Conservation (phyloP, 371 early-diverging fungal species). For the Parasitella parasitica region DNA sequence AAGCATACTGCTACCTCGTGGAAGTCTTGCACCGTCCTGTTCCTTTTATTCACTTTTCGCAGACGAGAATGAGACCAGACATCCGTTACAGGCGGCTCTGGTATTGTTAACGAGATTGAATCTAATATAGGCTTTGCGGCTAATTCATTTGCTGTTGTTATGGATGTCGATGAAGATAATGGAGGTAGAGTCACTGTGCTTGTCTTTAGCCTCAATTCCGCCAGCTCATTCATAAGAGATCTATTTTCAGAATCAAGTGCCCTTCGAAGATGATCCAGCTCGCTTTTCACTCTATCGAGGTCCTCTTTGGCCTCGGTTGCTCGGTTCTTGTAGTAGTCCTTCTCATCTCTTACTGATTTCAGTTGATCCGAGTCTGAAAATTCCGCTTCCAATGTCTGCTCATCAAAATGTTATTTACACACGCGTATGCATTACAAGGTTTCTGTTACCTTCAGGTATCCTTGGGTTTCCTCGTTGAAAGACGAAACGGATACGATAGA, state of each 20-base stretch:
- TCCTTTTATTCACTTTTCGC: conserved; percentile 31
- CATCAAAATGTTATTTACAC: no score
- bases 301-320: conserved; percentile 44
- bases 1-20: conserved; percentile 43
- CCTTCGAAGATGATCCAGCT: conserved; percentile 27
- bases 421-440: no score
- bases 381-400: conserved; percentile 37
- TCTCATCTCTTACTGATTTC: conserved; percentile 41
- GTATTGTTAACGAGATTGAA: conserved; percentile 24
- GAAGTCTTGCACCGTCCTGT: conserved; percentile 34
- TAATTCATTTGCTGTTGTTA: neutral
- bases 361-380: conserved; percentile 22
- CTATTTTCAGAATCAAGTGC: conserved; percentile 37
- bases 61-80: conserved; percentile 38
- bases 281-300: conserved; percentile 39
- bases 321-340: conserved; percentile 43
- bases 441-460: conserved; percentile 16
- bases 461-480: conserved; percentile 2
- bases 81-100: conserved; percentile 15
- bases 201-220: conserved; percentile 26
- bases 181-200: neutral
- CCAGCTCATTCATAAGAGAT: conserved; percentile 34
- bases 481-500: neutral
- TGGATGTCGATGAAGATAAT: neutral
- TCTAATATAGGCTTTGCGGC: conserved; percentile 1